Base-by-base conservation (phyloP, 2,329 filamentous ascomycete species). In the Paraconiothyrium brasiliense region DNA sequence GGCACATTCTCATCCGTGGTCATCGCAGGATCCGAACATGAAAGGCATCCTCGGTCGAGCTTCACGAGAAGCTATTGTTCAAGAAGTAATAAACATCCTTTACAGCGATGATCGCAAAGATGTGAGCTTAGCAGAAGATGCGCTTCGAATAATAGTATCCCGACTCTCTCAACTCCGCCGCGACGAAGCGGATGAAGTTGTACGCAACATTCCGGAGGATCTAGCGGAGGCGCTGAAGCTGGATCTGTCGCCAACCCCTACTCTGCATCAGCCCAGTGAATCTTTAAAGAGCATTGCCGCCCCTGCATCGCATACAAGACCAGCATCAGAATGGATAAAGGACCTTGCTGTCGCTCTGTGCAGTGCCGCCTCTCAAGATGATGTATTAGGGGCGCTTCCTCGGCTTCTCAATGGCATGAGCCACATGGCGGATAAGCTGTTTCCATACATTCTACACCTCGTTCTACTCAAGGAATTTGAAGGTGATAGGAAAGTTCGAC, bases 401-500 rank as follows among this genome's bases (percentile, higher is more conserved):
- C 86, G 87, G 5, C 85, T 95, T 43, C 81, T 97, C 4, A 78
- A 82, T 13, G 84, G 85, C 13, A 87, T 94, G 30, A 84, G 87
- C 44, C 86, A 87, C 0, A 89, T 97, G 72, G 90, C 93, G 0
- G 86, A 89, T 62, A 86, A 89, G 46, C 83, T 92, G 0, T 90
- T 98, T 54, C 93, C 94, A 0, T 96, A 92, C 67, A 86, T 98
- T 57, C 82, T 97, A 3, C 96, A 99, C 77, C 83, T 97, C 46
- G 88, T 93, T 16, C 83, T 99, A 0, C 81, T 89, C 1, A 85
- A 87, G 44, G 90, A 94, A 70, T 79, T 86, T n/a, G 85, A 90
- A 32, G 83, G 84, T 43, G 85, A 89, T 32, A 85, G 88, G 64
- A 80, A 78, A 1, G 80, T 88, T 35, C 90, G 89, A 13, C 57